Percentiles rank a stretch among this genome's conserved stretches.
Evolutionary conservation across 257 asterid genomes (phyloP).

Genomic region (Solanum bukasovii): DNA sequence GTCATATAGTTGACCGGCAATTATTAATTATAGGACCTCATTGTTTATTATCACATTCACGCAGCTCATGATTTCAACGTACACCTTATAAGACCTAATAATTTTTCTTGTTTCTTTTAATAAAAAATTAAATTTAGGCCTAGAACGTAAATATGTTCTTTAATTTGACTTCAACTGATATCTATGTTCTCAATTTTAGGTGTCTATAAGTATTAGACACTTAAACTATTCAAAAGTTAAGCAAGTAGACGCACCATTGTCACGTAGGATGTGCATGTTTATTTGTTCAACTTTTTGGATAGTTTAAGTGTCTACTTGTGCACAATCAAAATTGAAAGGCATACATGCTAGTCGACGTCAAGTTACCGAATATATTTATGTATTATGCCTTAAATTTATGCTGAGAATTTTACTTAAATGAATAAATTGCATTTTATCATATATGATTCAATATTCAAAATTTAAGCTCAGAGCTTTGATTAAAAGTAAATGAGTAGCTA

Average conservation of each 20-base stretch:
- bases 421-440: too few relatives aligned
- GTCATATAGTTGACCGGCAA: too few relatives aligned
- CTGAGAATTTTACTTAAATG: not conserved
- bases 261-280: not conserved
- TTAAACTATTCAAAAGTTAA: not conserved
- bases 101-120: not conserved
- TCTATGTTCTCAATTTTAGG: too few relatives aligned
- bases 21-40: not conserved
- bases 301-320: too few relatives aligned
- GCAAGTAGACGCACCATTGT: not conserved
- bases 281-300: too few relatives aligned
- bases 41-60: not conserved
- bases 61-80: not conserved
- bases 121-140: too few relatives aligned
- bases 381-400: not conserved
- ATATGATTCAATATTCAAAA: not conserved
- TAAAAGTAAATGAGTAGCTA: not conserved
- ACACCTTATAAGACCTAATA: not conserved
- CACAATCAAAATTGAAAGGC: accelerated
- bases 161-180: too few relatives aligned
- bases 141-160: not conserved
- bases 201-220: too few relatives aligned
- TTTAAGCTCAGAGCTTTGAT: not conserved
- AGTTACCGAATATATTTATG: accelerated
- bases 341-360: not conserved